These are phyloP conservation scores for Hypomontagnella submonticulosa DNA, from an alignment of 495 filamentous ascomycete genomes.

Conservation along the genomic window DNA sequence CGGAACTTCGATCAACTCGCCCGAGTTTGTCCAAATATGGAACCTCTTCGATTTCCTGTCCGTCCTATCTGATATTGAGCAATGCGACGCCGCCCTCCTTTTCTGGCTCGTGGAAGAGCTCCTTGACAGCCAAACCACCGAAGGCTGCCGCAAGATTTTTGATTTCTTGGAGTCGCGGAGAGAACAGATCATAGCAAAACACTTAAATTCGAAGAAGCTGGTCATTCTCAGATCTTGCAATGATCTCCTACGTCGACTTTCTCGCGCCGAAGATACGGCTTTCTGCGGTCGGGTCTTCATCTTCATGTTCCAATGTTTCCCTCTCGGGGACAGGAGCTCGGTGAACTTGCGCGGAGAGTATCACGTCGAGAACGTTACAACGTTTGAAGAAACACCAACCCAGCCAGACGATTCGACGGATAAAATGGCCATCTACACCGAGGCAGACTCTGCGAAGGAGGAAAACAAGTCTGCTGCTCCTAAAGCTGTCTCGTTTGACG, in stretches of 20 bases:
- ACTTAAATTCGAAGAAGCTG: constrained; percentile 84
- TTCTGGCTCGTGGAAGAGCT: constrained; percentile 95
- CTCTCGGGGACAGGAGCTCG: constrained; percentile 93
- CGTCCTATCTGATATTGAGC: constrained; percentile 83
- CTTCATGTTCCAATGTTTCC: constrained; percentile 97
- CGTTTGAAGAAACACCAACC: constrained; percentile 71
- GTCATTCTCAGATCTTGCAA: constrained; percentile 93
- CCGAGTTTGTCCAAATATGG: constrained; percentile 84
- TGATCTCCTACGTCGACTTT: constrained; percentile 89
- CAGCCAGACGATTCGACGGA: constrained; percentile 67
- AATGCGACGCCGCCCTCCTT: constrained; percentile 84
- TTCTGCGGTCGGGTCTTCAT: constrained; percentile 98
- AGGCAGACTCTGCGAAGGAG: constrained; percentile 49
- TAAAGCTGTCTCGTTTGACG: constrained; percentile 65
- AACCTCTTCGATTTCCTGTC: constrained; percentile 91
- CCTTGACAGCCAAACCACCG: constrained; percentile 92
- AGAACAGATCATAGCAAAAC: constrained; percentile 84
- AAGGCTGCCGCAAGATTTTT: constrained; percentile 88
- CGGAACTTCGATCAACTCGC: constrained; percentile 74
- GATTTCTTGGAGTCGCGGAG: constrained; percentile 93
- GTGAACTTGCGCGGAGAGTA: constrained; percentile 97
- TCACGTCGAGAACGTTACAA: constrained; percentile 93
- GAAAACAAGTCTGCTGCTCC: constrained; percentile 53
- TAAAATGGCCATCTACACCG: constrained; percentile 67
- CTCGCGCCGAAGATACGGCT: constrained; percentile 92